phyloP scores from a whole-genome alignment of 768 basidiomycete species.

The Collybiopsis confluens region DNA sequence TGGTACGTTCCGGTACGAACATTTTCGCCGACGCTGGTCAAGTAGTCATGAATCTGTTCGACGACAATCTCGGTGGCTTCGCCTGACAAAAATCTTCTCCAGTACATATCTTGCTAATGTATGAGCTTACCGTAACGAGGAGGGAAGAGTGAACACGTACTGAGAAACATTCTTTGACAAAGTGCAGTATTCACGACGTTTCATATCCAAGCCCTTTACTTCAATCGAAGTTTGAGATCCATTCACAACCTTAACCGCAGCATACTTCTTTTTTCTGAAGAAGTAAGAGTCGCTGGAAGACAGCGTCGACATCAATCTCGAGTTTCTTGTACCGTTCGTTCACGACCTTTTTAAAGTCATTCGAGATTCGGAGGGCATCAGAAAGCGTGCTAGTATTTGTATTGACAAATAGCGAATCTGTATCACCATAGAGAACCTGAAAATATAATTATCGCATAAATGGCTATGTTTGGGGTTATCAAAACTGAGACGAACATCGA shows the following conservation, averaged over 20 bases:
- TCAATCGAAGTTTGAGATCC: slow-evolving; percentile 74
- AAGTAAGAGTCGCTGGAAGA: slow-evolving; percentile 89
- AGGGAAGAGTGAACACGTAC: slow-evolving; percentile 41
- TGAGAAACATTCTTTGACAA: slow-evolving; percentile 91
- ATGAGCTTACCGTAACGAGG: not conserved
- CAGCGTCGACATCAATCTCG: slow-evolving; percentile 93
- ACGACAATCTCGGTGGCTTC: slow-evolving; percentile 87
- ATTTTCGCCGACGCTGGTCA: slow-evolving; percentile 69
- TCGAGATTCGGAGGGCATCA: slow-evolving; percentile 88
- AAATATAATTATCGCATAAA: not conserved
- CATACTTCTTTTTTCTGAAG: slow-evolving; percentile 99
- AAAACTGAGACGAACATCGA: slow-evolving; percentile 62
- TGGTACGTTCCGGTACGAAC: slow-evolving; percentile 75
- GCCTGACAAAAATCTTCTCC: slow-evolving; percentile 86
- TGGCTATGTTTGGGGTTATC: not conserved
- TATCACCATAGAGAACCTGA: slow-evolving; percentile 98
- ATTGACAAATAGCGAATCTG: slow-evolving; percentile 98
- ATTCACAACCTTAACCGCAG: slow-evolving; percentile 92
- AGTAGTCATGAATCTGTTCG: slow-evolving; percentile 89
- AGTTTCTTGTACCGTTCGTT: slow-evolving; percentile 94
- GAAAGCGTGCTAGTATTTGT: slow-evolving; percentile 86
- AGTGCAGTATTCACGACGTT: slow-evolving; percentile 90
- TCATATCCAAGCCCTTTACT: slow-evolving; percentile 98
- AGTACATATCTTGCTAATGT: slow-evolving; percentile 66
- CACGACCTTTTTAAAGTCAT: slow-evolving; percentile 91